Evolutionary conservation across 1,284 basidiomycete genomes (phyloP), one percentile per base, ranked within the genome.

Genomic region (Boletus albobrunnescens): DNA sequence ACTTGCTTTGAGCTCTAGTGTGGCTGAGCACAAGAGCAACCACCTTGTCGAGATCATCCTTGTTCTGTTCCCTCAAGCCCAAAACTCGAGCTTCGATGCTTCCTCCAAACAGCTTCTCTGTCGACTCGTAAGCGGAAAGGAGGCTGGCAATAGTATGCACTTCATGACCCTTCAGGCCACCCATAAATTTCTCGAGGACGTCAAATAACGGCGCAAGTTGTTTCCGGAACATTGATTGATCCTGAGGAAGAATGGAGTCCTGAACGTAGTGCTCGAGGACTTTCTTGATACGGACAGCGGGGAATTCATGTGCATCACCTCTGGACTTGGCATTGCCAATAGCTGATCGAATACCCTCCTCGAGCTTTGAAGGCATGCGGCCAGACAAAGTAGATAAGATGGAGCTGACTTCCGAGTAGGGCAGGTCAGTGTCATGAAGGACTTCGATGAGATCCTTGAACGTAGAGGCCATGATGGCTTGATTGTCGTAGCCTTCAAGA

Each of bases 401-500:
- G 24, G 93, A 84, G 33, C 76, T 78, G 36, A 87, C 78, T 70
- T 97, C 88, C 23, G 90, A 83, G 71, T 89, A 99, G 1, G 96
- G 95, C 16, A 99, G 81, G 58, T 93, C 89, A 6, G 87, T 81
- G 61, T 94, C 80, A 53, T 85, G 82, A 33, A 95, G 76, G 22
- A 91, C 81, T 33, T 79, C 73, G 53, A 92, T 73, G 49, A 96
- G 80, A 49, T 92, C 87, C 69, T 91, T 91, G 61, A 94, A 73
- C 17, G 88, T 90, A 2, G 82, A 71, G 32, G 80, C 75, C 89
- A 95, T 91, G 59, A 90, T 76, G 1, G 87, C 82, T 60, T 91
- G 88, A 71, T 96, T 96, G 71, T 98, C 94, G 69, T 88, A 98
- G 26, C 94, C 94, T 52, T 93, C 89, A 51, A 98, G 78, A 60